Evolutionary conservation across 257 asterid genomes (phyloP), one percentile per base, ranked within the genome.

Genomic region (Verbascum thapsus): DNA sequence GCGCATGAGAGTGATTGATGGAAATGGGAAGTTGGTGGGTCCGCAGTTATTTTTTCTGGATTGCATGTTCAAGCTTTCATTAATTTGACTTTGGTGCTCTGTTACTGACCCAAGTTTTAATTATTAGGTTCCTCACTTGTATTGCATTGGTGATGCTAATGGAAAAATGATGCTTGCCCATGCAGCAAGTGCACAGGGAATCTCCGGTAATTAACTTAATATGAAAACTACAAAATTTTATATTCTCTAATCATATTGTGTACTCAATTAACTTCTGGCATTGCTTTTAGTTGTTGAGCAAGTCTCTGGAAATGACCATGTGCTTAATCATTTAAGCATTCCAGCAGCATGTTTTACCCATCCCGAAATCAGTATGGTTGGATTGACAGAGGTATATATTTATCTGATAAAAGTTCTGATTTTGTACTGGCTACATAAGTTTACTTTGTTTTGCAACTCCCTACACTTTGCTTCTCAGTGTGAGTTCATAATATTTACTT

Each of bases 101-200:
- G 10, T 60, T 34, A 58, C 81, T 72, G 26, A 79, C 61, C 65
- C 47, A 34, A 23, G 20, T 63, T 38, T 40, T 81, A 66, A 52
- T 72, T 60, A 41, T 47, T 77, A 94, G 99, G 97, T 94, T 72
- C 97, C 97, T 56, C 90, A 90, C 70, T 76, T 94, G 76, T 94
- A 85, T 74, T 94, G 99, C 83, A 90, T 94, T 62, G 97, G 97
- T 74, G 99, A 94, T 84, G 99, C 99, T 72, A 90, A 90, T 81
- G 99, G 99, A 44, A 94, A 83, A 78, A 67, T 94, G 99, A 94
- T 94, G 99, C 96, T 90, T 72, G 99, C 99, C 63, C 99, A 94
- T 72, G 99, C 97, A 42, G 96, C 99, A 78, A 94, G 96, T 72
- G 99, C 99, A 32, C 99, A 94, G 80, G 97, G 99, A 81, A 94